Evolutionary conservation across 768 basidiomycete genomes (phyloP).

Genomic region (Trametes sanguinea): DNA sequence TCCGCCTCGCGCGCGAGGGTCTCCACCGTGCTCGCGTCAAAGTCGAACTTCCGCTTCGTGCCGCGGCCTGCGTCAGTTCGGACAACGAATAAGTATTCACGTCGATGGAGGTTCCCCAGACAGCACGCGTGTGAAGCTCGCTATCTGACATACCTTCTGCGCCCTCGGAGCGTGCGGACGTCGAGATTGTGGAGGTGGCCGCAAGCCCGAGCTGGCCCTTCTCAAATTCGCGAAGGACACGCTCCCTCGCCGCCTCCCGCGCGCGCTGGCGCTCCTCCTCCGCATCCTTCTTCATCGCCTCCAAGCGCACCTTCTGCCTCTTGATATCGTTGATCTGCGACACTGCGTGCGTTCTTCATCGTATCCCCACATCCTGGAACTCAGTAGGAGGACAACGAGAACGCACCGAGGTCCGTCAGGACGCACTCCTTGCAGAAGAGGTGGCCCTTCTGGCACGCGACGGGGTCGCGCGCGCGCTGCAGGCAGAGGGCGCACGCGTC

Average conservation of each 20-base stretch:
- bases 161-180: slow-evolving; percentile 42
- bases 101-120: too few relatives aligned
- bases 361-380: too few relatives aligned
- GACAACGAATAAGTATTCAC: too few relatives aligned
- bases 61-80: slow-evolving; percentile 45
- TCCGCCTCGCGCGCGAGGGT: slow-evolving; percentile 78
- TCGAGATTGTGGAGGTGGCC: slow-evolving; percentile 39
- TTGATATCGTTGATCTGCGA: slow-evolving; percentile 92
- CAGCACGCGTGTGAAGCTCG: too few relatives aligned
- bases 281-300: slow-evolving; percentile 73
- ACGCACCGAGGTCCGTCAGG: slow-evolving; percentile 78
- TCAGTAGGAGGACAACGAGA: too few relatives aligned
- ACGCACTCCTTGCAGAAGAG: slow-evolving; percentile 96
- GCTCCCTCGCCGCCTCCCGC: slow-evolving; percentile 75
- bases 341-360: slow-evolving; percentile 44
- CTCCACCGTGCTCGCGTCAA: slow-evolving; percentile 74
- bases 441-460: slow-evolving; percentile 85
- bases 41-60: slow-evolving; percentile 84
- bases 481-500: slow-evolving; percentile 91
- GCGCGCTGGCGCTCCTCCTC: slow-evolving; percentile 75
- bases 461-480: slow-evolving; percentile 77
- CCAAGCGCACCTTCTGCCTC: slow-evolving; percentile 80
- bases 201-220: slow-evolving; percentile 78
- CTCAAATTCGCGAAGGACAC: slow-evolving; percentile 90
- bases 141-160: slow-evolving; percentile 35